Evolutionary conservation across 106 monocot species (phyloP), one percentile per base, ranked within the genome.

Genomic region (Iris macrosiphon): DNA sequence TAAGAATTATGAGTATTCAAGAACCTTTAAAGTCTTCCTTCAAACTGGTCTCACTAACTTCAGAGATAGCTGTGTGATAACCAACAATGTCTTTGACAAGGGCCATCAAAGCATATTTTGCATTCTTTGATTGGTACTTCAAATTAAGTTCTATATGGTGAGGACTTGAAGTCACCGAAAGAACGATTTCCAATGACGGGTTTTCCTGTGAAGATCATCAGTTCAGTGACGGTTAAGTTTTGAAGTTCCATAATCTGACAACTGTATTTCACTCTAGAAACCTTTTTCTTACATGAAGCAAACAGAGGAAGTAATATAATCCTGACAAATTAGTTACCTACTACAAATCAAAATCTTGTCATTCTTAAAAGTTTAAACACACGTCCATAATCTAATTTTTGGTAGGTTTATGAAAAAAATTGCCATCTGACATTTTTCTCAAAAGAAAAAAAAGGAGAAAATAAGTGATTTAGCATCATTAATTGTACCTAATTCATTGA

Each of bases 121-220:
- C 55, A 61, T 65, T 77, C 45, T 71, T 66, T 49, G 43, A 35
- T 48, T 61, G 54, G 49, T 29, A 55, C 41, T 61, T 71, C 53
- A 77, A 46, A 50, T 71, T 54, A 48, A 77, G 45, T 49, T 77
- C 77, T 46, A 71, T 31, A 65, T 77, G 77, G 57, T 77, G 60
- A 71, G 60, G 40, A 42, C 77, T 71, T 29, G 59, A 65, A 55
- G 77, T 41, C 28, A 77, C 10, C 27, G 77, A 61, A 38, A 71
- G 55, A n/a, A 55, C 31, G 33, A 77, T 28, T 22, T 71, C 40
- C 40, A 49, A 21, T 22, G 71, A 40, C 12, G 14, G 31, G 17
- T 27, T 44, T 47, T 61, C 65, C 71, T 77, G 48, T 32, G 16
- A 49, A 34, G 28, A 59, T 42, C 40, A 54, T 1, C 4, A 28